A percentile compares a stretch with the other conserved stretches of the same genome.
These are phyloP conservation scores for Leptodermis oblonga DNA, from an alignment of 257 asterid genomes.

Conservation along the genomic window DNA sequence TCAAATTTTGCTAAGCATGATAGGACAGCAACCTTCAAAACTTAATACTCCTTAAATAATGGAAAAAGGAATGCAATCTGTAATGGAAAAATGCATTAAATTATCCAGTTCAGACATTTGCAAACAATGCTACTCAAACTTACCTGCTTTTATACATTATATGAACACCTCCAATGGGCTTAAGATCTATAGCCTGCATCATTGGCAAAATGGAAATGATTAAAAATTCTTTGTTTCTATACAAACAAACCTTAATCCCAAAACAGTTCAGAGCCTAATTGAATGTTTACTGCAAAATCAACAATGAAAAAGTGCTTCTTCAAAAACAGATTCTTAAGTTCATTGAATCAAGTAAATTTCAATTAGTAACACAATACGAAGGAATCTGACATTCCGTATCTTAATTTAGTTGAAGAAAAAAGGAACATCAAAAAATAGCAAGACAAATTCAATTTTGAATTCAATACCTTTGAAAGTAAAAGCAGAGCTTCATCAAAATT, in stretches of 20 bases:
- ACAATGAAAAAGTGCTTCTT: not conserved
- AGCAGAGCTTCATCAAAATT: constrained; percentile 43
- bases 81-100: not conserved
- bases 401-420: not conserved
- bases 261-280: not conserved
- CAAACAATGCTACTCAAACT: not conserved
- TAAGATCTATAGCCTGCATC: constrained; percentile 75
- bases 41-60: not conserved
- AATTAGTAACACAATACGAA: not conserved
- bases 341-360: not conserved
- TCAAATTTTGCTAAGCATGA: not conserved
- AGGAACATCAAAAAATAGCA: not conserved
- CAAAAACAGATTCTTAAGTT: not conserved
- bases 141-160: constrained; percentile 65
- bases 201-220: constrained; percentile 8
- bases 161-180: constrained; percentile 77
- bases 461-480: constrained; percentile 65
- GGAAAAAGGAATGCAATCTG: not conserved
- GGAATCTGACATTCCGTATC: not conserved
- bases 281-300: not conserved
- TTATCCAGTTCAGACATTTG: not conserved
- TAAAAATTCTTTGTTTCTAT: not conserved
- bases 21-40: not conserved
- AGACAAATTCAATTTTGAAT: not conserved
- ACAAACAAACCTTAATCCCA: not conserved